These are phyloP conservation scores for Umbelopsis sp. DNA, from an alignment of 192 early-diverging fungal genomes.

Conservation along the genomic window DNA sequence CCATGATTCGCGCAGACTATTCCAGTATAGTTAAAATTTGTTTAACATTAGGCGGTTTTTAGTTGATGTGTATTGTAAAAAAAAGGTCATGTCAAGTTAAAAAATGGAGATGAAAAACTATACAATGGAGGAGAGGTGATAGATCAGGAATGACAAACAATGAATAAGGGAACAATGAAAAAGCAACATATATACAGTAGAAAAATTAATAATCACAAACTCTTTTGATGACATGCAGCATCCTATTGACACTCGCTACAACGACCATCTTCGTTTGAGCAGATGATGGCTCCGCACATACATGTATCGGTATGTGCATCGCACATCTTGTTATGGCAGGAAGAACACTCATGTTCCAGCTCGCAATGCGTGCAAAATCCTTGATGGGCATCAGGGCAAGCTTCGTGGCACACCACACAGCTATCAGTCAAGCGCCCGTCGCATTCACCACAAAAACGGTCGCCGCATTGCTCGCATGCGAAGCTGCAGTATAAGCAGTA, in stretches of 20 bases:
- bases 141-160: not conserved
- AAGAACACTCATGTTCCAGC: not conserved
- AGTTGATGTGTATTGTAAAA: no score
- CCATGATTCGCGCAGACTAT: no score
- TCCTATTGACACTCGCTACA: conserved; percentile 15
- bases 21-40: no score
- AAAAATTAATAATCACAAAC: not conserved
- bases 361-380: conserved; percentile 10
- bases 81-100: no score
- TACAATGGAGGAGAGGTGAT: not conserved
- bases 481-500: not conserved
- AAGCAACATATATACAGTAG: conserved; percentile 2
- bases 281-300: conserved; percentile 13
- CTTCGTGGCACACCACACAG: not conserved
- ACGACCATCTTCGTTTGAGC: conserved; percentile 1
- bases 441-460: conserved; percentile 8
- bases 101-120: no score
- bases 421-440: conserved; percentile 9
- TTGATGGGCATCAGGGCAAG: not conserved
- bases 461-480: conserved; percentile 10
- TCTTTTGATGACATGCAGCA: not conserved
- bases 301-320: conserved; percentile 2
- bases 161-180: not conserved
- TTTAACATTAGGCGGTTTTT: no score
- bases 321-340: conserved; percentile 18